A percentile compares a stretch with the other conserved stretches of the same genome.
phyloP scores from a whole-genome alignment of 2,329 filamentous ascomycete genomes.

The Thielaviopsis euricoi region DNA sequence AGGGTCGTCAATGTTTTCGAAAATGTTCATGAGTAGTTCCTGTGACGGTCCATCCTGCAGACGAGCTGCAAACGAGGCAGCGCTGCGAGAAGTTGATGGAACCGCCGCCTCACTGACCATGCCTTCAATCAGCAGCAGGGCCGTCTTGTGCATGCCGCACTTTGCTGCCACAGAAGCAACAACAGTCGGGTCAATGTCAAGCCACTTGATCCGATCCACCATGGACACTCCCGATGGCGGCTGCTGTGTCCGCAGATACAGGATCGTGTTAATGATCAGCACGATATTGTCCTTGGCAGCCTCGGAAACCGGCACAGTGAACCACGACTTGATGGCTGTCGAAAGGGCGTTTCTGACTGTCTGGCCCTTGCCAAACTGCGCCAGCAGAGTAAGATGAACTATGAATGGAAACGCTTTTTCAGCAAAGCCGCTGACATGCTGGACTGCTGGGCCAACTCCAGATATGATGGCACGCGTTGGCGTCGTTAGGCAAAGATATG shows the following conservation, averaged over 20 bases:
- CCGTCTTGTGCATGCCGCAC: constrained; percentile 77
- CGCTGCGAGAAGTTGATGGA: constrained; percentile 32
- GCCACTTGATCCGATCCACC: constrained; percentile 65
- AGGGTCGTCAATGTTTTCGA: constrained; percentile 84
- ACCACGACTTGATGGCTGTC: constrained; percentile 43
- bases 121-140: constrained; percentile 65
- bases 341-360: constrained; percentile 48
- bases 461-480: constrained; percentile 41
- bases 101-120: constrained; percentile 19
- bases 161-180: constrained; percentile 55
- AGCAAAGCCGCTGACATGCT: constrained; percentile 51
- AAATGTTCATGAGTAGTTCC: constrained; percentile 64
- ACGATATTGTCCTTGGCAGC: constrained; percentile 69
- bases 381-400: constrained; percentile 61
- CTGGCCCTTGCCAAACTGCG: constrained; percentile 47
- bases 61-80: constrained; percentile 49
- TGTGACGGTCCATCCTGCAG: constrained; percentile 16
- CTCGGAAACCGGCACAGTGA: constrained; percentile 57
- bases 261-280: constrained; percentile 58
- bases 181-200: constrained; percentile 61
- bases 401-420: constrained; percentile 66
- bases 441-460: constrained; percentile 49
- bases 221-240: constrained; percentile 61
- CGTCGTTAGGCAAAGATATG: constrained; percentile 10
- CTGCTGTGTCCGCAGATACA: constrained; percentile 77